These are phyloP conservation scores for Daldinia caldariorum DNA, from an alignment of 495 filamentous ascomycete species.

Conservation along the genomic window DNA sequence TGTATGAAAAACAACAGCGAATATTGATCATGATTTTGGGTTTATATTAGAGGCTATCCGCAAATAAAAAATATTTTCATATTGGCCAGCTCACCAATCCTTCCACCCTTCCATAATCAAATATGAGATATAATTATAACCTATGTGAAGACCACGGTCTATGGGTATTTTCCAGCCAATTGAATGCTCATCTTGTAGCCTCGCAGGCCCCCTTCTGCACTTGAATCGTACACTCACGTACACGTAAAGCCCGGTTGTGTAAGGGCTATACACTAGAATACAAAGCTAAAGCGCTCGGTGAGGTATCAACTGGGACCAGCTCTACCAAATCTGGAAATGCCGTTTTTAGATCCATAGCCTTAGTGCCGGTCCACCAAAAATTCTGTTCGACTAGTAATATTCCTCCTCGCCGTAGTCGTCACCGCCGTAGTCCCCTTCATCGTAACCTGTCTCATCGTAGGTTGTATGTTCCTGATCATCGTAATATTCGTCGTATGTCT, in stretches of 20 bases:
- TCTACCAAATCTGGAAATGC: neutral
- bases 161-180: neutral
- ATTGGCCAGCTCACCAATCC: too few species aligned
- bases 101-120: neutral
- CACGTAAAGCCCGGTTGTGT: neutral
- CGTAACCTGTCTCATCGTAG: constrained; percentile 38
- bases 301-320: neutral
- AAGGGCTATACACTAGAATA: neutral
- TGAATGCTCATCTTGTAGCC: neutral
- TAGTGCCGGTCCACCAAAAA: neutral
- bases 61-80: constrained; percentile 7
- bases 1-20: constrained; percentile 1
- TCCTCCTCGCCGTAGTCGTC: constrained; percentile 43
- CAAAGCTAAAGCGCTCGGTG: neutral
- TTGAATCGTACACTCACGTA: neutral
- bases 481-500: constrained; percentile 41
- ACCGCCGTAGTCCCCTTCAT: constrained; percentile 49
- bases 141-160: constrained; percentile 9
- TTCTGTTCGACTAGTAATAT: constrained; percentile 14
- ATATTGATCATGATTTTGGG: neutral
- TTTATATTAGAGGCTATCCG: constrained; percentile 3
- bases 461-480: constrained; percentile 33
- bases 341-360: neutral
- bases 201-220: neutral
- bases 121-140: neutral